Conservation (phyloP, 2,329 filamentous ascomycete species). For the Myriosclerotinia scirpicola region DNA sequence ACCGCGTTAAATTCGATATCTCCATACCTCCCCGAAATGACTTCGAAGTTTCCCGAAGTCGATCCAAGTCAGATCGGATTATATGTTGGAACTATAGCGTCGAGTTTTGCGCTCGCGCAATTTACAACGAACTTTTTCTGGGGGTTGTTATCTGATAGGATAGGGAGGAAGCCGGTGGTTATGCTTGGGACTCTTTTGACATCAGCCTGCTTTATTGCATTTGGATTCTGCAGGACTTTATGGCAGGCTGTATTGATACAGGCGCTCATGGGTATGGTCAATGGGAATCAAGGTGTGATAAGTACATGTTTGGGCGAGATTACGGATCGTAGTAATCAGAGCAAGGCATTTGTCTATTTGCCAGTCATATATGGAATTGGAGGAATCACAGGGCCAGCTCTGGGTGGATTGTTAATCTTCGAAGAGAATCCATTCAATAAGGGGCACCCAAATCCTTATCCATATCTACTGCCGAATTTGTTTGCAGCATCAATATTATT, state of each 20-base stretch:
- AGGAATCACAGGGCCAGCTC: slow-evolving; percentile 84
- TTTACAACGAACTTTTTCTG: slow-evolving; percentile 89
- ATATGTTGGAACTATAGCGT: slow-evolving; percentile 88
- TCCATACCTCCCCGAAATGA: slow-evolving; percentile 93
- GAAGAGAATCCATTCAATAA: slow-evolving; percentile 53
- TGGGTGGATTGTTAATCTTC: slow-evolving; percentile 81
- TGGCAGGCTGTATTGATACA: slow-evolving; percentile 87
- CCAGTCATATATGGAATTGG: slow-evolving; percentile 96
- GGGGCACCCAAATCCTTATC: slow-evolving; percentile 60
- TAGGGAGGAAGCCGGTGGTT: slow-evolving; percentile 81
- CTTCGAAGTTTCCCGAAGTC: slow-evolving; percentile 79
- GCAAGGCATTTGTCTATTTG: slow-evolving; percentile 87
- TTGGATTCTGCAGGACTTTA: slow-evolving; percentile 81
- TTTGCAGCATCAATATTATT: slow-evolving; percentile 71
- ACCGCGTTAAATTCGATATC: slow-evolving; percentile 96
- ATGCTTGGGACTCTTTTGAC: slow-evolving; percentile 80
- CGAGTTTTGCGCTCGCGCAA: slow-evolving; percentile 88
- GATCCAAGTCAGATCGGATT: slow-evolving; percentile 70
- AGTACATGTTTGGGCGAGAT: slow-evolving; percentile 93
- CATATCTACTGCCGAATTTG: slow-evolving; percentile 83
- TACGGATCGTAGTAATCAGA: slow-evolving; percentile 93
- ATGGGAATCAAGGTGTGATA: slow-evolving; percentile 92
- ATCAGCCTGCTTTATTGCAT: slow-evolving; percentile 76
- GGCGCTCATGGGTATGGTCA: slow-evolving; percentile 85
- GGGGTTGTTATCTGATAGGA: slow-evolving; percentile 78